Percentiles rank a stretch among this genome's conserved stretches.
phyloP scores from a whole-genome alignment of 345 rosid genomes.

The Salix suchowensis region DNA sequence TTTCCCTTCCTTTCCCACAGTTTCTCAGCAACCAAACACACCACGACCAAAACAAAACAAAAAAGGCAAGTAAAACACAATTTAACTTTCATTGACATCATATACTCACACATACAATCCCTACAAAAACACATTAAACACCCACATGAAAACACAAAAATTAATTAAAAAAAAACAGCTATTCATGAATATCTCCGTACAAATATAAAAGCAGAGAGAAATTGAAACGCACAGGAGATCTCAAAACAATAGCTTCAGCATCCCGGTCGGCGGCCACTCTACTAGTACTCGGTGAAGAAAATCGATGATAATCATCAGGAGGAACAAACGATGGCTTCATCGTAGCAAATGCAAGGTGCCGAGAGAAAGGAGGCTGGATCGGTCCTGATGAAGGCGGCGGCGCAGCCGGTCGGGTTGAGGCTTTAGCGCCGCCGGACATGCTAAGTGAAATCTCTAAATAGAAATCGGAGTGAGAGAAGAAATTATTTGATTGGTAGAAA shows the following conservation, averaged over 20 bases:
- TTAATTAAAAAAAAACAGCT: slow-evolving; percentile 4
- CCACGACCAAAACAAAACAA: neutral
- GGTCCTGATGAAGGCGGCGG: slow-evolving; percentile 22
- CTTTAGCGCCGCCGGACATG: slow-evolving; percentile 57
- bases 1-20: neutral
- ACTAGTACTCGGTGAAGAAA: slow-evolving; percentile 31
- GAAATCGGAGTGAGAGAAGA: neutral
- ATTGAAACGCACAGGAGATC: slow-evolving; percentile 66
- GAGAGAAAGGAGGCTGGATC: slow-evolving; percentile 63
- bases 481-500: neutral
- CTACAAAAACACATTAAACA: neutral
- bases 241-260: slow-evolving; percentile 54
- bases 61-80: neutral
- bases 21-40: slow-evolving; percentile 7
- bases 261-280: slow-evolving; percentile 43
- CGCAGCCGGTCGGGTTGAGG: slow-evolving; percentile 35
- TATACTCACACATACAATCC: neutral
- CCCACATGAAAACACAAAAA: slow-evolving; percentile 6
- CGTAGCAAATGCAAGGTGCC: slow-evolving; percentile 69
- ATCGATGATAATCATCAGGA: slow-evolving; percentile 65
- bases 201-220: neutral
- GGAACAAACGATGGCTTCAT: slow-evolving; percentile 70
- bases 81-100: neutral
- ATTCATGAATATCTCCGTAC: neutral
- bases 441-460: neutral